Base-by-base conservation (phyloP, 352 stramenopile species). In the Globisporangium sylvaticum region DNA sequence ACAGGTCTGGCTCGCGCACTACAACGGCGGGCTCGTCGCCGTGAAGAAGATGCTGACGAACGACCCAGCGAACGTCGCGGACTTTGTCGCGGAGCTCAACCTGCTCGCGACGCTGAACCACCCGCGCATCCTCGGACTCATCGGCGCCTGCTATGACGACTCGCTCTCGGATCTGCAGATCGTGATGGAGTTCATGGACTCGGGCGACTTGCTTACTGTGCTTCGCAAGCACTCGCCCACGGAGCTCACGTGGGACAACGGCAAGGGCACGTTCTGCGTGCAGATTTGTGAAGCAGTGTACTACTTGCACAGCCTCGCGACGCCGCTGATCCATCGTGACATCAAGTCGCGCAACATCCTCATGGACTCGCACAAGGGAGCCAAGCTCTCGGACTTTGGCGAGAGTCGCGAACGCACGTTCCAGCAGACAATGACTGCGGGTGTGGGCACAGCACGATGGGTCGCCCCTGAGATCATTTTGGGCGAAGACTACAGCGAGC, bases 311-410 rank as follows among this genome's bases (percentile, higher is more conserved):
- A 92, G 78, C 25, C 77, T 92, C 18, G 79, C 89, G 64, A 90
- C 88, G n/a, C 83, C 88, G 44, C 74, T 97, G 42, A 96, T 97
- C 72, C 91, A 97, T 65, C 89, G 90, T 37, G 91, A 97, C 56
- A 92, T 97, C 64, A 97, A 97, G 72, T 94, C 88, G 52, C 86
- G 89, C 25, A 97, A 97, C 73, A 90, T 97, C 64, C 80, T 97
- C 14, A 71, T 97, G 24, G 84, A 92, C 68, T 80, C 73, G 24
- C 64, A 78, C 22, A 92, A 92, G 68, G 84, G 84, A 1, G 84
- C 84, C 1, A 91, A 92, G 67, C 69, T 92, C 25, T 90, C 82
- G 0, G 84, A 91, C 66, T 92, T 92, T 61, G 84, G 84, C 18
- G 84, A 92, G 64, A 90, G 80, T 31, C 80, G 84, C 34, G 80